These are phyloP conservation scores for Penicillium italicum DNA, from an alignment of 2,329 filamentous ascomycete species.

Conservation along the genomic window DNA sequence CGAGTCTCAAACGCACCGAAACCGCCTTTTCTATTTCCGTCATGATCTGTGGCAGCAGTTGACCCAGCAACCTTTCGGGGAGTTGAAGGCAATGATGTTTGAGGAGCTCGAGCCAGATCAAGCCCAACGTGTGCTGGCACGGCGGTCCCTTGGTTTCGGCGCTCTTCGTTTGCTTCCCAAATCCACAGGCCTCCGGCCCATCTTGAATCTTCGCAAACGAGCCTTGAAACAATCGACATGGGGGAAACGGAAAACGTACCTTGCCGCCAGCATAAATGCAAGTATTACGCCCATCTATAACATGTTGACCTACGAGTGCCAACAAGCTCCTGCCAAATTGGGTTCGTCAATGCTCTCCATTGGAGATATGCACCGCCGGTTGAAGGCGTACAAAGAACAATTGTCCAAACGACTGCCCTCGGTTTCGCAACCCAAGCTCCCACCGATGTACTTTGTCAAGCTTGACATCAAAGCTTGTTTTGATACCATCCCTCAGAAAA, in stretches of 20 bases:
- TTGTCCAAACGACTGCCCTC: conserved; percentile 9
- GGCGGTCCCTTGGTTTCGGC: conserved; percentile 68
- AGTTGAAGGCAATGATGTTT: conserved; percentile 69
- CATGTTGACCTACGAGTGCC: conserved; percentile 73
- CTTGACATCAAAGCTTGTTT: conserved; percentile 90
- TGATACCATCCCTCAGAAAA: conserved; percentile 85
- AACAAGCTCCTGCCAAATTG: conserved; percentile 56
- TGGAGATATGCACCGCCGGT: conserved; percentile 69
- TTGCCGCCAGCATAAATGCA: conserved; percentile 65
- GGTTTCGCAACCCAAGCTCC: conserved; percentile 10
- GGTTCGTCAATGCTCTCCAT: conserved; percentile 79
- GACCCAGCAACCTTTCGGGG: conserved; percentile 66
- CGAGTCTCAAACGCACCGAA: conserved; percentile 75
- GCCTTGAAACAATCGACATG: conserved; percentile 47
- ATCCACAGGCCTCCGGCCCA: conserved; percentile 68
- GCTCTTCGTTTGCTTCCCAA: conserved; percentile 82
- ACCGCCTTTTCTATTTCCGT: conserved; percentile 86
- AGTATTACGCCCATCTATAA: conserved; percentile 71
- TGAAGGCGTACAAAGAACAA: conserved; percentile 64
- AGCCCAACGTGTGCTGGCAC: conserved; percentile 57
- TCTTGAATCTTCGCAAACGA: conserved; percentile 77
- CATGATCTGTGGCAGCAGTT: conserved; percentile 86
- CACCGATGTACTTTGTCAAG: conserved; percentile 81
- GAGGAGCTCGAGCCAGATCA: conserved; percentile 65
- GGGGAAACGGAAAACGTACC: conserved; percentile 46